Evolutionary conservation across 2,329 filamentous ascomycete species (phyloP), one percentile per base, ranked within the genome.

Genomic region (Talaromyces piceae): DNA sequence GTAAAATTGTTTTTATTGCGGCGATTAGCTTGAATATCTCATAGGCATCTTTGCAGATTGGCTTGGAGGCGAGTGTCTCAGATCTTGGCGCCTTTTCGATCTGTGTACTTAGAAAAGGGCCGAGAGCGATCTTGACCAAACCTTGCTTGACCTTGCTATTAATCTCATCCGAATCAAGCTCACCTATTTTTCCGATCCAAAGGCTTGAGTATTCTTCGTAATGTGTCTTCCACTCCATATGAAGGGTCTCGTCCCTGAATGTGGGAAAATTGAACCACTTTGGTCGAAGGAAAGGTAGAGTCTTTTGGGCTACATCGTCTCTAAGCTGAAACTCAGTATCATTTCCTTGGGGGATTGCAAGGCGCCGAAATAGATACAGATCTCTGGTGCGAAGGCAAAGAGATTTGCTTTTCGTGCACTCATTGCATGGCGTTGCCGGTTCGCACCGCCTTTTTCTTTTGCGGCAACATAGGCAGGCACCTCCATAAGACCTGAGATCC

Each of bases 381-480:
- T 47, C 46, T 43, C 64, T 59, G n/a, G n/a, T n/a, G n/a, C n/a
- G n/a, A 51, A 65, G 50, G 51, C 65, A 67, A 11, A 53, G 41
- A 18, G 49, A 49, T 3, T 25, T n/a, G 12, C 51, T 52, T 12
- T 41, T 39, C 13, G n/a, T 27, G 50, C 64, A 66, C 2, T 43
- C 30, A 6, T 41, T 18, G 23, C 65, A 67, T 11, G 59, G 55
- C 18, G 48, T 47, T 6, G 43, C 33, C 5, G 53, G 39, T 11
- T 52, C 57, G 44, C 65, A 67, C 26, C 49, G 53, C 30, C 65
- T 65, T 54, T 61, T 65, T 7, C 52, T 60, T n/a, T 57, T 55
- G 47, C 56, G 56, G 45, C 65, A 67, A 46, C 56, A 58, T n/a
- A 59, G 22, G 49, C 65, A 67, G 13, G 63, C 56, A 22, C 64